Evolutionary conservation across 352 stramenopile species (phyloP), one percentile per base, ranked within the genome.

Genomic region (Pythium brassicae): DNA sequence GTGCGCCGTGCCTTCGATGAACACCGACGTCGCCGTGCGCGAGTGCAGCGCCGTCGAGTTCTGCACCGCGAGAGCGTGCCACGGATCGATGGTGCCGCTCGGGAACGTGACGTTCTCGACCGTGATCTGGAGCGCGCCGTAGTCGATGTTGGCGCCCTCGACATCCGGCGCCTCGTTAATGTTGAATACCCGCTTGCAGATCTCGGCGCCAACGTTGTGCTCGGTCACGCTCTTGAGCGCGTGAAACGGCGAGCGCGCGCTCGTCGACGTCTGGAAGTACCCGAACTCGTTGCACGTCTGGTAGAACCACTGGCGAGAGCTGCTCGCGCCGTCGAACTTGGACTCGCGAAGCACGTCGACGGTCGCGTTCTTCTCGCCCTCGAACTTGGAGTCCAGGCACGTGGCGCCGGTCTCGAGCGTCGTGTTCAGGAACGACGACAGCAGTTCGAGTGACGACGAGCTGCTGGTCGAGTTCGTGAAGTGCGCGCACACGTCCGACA

Each of bases 241-340:
- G 37, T 83, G 68, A 61, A 91, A 92, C 10, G 81, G 85, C 47
- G 83, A 86, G 23, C 57, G 63, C 4, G 52, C 37, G 47, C 74
- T 88, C 19, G 69, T 80, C 12, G 82, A 79, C 22, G 81, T 91
- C 59, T 94, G 84, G 59, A 91, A 94, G 65, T 92, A 96, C 6
- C 86, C 86, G 48, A 96, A 94, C 55, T 96, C 85, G 60, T 93
- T 95, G 69, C 87, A 96, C 20, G 85, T 94, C 62, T 94, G 83
- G 58, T 90, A 96, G 10, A 87, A 76, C 87, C 87, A 96, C 63
- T 92, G 83, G 14, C 83, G 78, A 32, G 76, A 73, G 54, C 73
- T 86, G 50, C 68, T 86, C 50, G 80, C 66, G 27, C 83, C 83
- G 53, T 92, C 80, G 49, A 92, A 92, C 44, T 72, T 67, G 20